Percentiles rank a stretch among this genome's conserved stretches.
These are phyloP conservation scores for Phyllosticta citribraziliensis DNA, from an alignment of 2,329 filamentous ascomycete species.

Conservation along the genomic window DNA sequence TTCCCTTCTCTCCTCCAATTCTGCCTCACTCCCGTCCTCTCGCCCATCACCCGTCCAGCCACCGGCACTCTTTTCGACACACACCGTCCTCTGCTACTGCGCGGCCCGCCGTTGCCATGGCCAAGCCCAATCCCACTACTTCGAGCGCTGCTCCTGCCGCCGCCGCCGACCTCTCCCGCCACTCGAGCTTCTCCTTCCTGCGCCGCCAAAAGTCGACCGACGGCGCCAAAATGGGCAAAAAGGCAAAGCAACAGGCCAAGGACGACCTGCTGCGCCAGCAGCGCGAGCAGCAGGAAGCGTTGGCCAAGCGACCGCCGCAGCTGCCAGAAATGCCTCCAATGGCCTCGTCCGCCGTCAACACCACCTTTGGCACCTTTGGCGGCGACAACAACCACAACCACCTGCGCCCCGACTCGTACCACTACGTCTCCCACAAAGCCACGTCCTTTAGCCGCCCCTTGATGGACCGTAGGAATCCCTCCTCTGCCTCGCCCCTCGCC, in stretches of 20 bases:
- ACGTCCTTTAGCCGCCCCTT: constrained; percentile 25
- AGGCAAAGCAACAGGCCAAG: constrained; percentile 38
- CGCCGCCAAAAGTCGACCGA: constrained; percentile 27
- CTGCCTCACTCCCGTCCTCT: not conserved
- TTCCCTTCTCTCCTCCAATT: not conserved
- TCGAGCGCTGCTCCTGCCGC: not conserved
- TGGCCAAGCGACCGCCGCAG: constrained; percentile 51
- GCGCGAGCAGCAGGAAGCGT: constrained; percentile 43
- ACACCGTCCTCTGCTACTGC: not conserved
- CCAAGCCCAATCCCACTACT: not conserved
- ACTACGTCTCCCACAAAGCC: constrained; percentile 52
- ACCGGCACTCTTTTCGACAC: not conserved
- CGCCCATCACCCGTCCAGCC: not conserved
- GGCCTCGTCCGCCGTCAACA: constrained; percentile 15
- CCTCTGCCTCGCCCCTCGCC: constrained; percentile 31
- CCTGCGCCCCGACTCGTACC: constrained; percentile 49
- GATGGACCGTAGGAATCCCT: constrained; percentile 18
- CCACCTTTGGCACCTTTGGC: constrained; percentile 47
- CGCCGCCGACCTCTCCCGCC: constrained; percentile 1
- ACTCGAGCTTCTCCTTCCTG: constrained; percentile 28
- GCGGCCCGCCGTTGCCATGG: not conserved
- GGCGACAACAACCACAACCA: constrained; percentile 40
- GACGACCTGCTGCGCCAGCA: constrained; percentile 47
- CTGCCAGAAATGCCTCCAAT: constrained; percentile 39
- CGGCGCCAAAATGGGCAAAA: constrained; percentile 41